Base-by-base conservation (phyloP, 495 filamentous ascomycete species). In the Penicillium odoratum region DNA sequence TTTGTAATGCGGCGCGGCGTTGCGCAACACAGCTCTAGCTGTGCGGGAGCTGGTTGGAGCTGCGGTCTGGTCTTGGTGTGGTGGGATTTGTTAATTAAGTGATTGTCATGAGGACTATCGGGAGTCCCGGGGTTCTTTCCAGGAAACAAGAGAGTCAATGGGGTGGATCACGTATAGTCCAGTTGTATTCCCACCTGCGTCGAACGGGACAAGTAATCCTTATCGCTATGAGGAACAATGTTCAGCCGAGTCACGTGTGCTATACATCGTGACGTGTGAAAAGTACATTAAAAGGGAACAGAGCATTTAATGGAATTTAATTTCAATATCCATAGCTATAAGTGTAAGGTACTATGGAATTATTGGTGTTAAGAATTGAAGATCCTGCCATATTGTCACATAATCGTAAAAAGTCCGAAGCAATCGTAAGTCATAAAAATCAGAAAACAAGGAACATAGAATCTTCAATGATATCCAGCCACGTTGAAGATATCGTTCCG, bases 401-500 rank as follows among this genome's bases (percentile, higher is more conserved):
- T 42, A 55, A 1, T 33, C 40, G 25, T 46, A 11, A 21, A 55
- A 31, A 34, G 10, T 33, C 29, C 29, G 52, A 53, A 43, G 10
- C 16, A 16, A 53, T 53, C 50, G 18, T 60, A 11, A 64, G 46
- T 46, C 61, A 55, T 57, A 15, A 54, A 48, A 0, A 47, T 7
- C 13, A 13, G 48, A 54, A 16, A 40, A 40, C 5, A 58, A 2
- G 29, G 1, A 50, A 21, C 13, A 21, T n/a, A 49, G 11, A 13
- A 38, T 26, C 42, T 43, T 60, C 46, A 61, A 10, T 36, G 15
- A 2, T 29, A 21, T 34, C 60, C 62, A 59, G 62, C 51, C 54
- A 92, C 82, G 71, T 94, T 85, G 71, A 98, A 97, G 16, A 96
- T 85, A 40, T 82, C 85, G 72, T 97, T 97, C 43, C 89, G 77